Evolutionary conservation across 352 stramenopile genomes (phyloP).

Genomic region (Phytophthora foliorum): DNA sequence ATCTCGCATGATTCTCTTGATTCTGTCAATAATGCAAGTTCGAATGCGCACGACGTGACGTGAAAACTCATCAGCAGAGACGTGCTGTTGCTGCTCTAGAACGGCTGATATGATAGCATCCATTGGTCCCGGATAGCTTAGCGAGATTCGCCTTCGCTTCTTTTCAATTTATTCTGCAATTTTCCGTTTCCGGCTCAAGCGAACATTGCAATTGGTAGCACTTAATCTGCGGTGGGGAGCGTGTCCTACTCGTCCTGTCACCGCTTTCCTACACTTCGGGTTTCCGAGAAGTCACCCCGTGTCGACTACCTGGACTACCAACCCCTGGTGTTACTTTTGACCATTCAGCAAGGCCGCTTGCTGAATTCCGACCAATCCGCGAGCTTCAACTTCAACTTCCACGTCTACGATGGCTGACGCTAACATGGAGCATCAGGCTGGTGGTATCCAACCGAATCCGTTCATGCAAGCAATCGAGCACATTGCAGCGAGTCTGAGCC

Average conservation of each 20-base stretch:
- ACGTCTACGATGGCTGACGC: background rate
- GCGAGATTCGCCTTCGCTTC: background rate
- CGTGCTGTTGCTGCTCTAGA: too few relatives aligned
- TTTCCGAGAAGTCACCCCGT: background rate
- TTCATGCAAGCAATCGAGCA: conserved; percentile 7
- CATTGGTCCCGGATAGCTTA: background rate
- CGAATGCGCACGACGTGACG: too few relatives aligned
- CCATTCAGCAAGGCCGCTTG: background rate
- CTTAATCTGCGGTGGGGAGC: background rate
- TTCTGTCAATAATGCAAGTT: too few relatives aligned
- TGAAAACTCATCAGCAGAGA: too few relatives aligned
- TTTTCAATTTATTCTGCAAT: background rate
- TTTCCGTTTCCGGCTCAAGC: background rate
- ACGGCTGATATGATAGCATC: too few relatives aligned
- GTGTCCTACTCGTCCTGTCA: background rate
- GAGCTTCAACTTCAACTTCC: conserved; percentile 6
- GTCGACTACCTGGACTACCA: background rate
- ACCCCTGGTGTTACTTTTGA: background rate
- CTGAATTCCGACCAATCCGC: background rate
- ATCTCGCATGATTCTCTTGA: too few relatives aligned
- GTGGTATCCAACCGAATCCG: background rate
- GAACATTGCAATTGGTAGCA: background rate
- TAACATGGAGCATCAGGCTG: conserved; percentile 2
- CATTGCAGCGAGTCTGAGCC: conserved; percentile 2
- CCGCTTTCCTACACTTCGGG: background rate